Base-by-base conservation (phyloP, 1,284 basidiomycete genomes). In the Malassezia arunalokei region DNA sequence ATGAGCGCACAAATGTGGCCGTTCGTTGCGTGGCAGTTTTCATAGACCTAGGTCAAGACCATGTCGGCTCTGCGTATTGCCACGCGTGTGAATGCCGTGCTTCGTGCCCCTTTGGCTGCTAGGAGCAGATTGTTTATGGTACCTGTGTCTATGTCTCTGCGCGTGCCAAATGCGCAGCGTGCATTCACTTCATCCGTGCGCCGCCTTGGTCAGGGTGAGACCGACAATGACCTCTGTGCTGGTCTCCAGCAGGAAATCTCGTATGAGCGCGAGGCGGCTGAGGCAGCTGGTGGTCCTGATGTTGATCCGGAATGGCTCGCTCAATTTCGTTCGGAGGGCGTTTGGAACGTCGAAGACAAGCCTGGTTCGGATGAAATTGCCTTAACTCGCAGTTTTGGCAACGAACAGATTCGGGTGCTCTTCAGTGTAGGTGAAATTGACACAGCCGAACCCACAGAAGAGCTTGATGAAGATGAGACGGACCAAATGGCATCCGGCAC, bases 361-460 rank as follows among this genome's bases (percentile, higher is more conserved):
- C 63, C 77, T 6, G 86, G 84, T 31, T 80, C 81, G 42, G 91
- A 95, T 74, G 91, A 95, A 73, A 81, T 96, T 33, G 77, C 80
- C 17, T 76, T 98, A 31, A 78, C 77, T 30, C 82, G 91, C 58
- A 83, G 83, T 63, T 96, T 90, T 73, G 91, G 89, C 59, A 89
- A 88, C 70, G 91, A 98, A 76, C 80, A 77, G 54, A 70, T 73
- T 50, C 49, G 57, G 15, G 48, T 73, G 9, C 47, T 70, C 6
- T 71, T 71, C 53, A 59, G 56, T 30, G 64, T 71, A 14, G 66
- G 68, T 14, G 70, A 71, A 41, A 59, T 70, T 28, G 70, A 71
- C 55, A 65, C 62, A 4, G 40, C 55, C 9, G 60, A 61, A 14
- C 47, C 56, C 1, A 40, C 57, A 45, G 51, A 53, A 33, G 56